Conservation (phyloP, 257 asterid species). For the Gentiana dahurica region DNA sequence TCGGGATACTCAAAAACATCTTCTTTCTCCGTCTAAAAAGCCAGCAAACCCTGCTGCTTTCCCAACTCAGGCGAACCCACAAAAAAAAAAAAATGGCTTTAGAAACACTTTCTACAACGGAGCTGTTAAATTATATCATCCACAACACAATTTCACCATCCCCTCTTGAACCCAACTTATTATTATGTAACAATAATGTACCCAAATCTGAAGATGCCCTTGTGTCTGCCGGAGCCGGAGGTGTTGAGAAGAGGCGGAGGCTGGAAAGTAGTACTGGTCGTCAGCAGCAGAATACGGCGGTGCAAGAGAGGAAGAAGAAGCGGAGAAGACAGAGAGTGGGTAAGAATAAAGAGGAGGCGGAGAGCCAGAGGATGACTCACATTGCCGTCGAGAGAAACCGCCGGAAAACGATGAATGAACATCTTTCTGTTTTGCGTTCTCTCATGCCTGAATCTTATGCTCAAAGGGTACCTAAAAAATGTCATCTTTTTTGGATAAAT, state of each 20-base stretch:
- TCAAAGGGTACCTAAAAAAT: slow-evolving; percentile 45
- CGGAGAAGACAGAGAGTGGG: slow-evolving; percentile 59
- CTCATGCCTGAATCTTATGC: slow-evolving; percentile 97
- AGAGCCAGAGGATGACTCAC: slow-evolving; percentile 95
- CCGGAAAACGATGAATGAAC: slow-evolving; percentile 89
- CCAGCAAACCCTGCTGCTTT: slow-evolving; percentile 11
- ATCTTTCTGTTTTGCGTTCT: slow-evolving; percentile 75
- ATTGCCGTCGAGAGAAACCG: slow-evolving; percentile 93
- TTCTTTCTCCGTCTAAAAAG: slow-evolving; percentile 22
- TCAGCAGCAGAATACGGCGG: slow-evolving; percentile 10
- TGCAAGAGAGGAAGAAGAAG: slow-evolving; percentile 53
- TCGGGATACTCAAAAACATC: slow-evolving; percentile 34
- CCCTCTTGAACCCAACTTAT: slow-evolving; percentile 14
- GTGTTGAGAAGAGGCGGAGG: not conserved
- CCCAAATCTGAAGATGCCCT: no score
- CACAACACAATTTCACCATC: slow-evolving; percentile 33
- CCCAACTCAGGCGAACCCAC: no score
- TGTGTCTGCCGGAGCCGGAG: not conserved
- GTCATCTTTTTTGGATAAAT: no score
- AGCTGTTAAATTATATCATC: slow-evolving; percentile 70
- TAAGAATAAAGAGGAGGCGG: slow-evolving; percentile 88
- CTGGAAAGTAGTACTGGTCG: no score
- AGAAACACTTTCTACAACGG: slow-evolving; percentile 69
- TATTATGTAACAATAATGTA: not conserved
- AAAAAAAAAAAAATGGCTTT: slow-evolving; percentile 37